phyloP scores from a whole-genome alignment of 352 stramenopile genomes.

The Globisporangium uncinulatum region DNA sequence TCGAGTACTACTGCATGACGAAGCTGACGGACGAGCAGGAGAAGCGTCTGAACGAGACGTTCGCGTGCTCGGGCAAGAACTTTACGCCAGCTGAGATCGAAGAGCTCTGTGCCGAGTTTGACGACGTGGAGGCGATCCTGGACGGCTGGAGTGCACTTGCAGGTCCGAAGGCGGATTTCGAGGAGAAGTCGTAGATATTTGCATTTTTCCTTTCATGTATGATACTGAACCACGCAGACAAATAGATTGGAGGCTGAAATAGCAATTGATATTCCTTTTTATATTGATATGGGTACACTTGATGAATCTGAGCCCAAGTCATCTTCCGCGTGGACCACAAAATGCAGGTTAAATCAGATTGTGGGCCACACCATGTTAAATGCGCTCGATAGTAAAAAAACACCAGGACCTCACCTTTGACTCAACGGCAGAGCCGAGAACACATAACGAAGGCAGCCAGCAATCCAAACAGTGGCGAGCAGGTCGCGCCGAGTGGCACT shows the following conservation, averaged over 20 bases:
- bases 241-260: not conserved
- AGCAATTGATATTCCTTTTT: not conserved
- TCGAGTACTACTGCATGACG: slow-evolving; percentile 58
- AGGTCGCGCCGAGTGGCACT: too few relatives aligned
- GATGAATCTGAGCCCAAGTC: not conserved
- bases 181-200: not conserved
- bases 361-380: not conserved
- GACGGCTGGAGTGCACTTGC: not conserved
- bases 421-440: not conserved
- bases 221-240: not conserved
- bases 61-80: slow-evolving; percentile 11
- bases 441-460: not conserved
- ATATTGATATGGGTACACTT: not conserved
- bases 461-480: not conserved
- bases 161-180: not conserved
- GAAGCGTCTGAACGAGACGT: slow-evolving; percentile 4
- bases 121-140: slow-evolving; percentile 15
- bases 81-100: slow-evolving; percentile 9
- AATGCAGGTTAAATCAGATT: not conserved
- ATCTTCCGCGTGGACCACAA: too few relatives aligned
- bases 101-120: slow-evolving; percentile 14
- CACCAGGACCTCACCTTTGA: not conserved
- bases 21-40: slow-evolving; percentile 8
- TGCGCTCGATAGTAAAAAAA: too few relatives aligned
- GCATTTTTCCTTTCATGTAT: not conserved